Percentiles rank a stretch among this genome's conserved stretches.
Conservation (phyloP, 2,329 filamentous ascomycete species). For the Clarireedia sp. region DNA sequence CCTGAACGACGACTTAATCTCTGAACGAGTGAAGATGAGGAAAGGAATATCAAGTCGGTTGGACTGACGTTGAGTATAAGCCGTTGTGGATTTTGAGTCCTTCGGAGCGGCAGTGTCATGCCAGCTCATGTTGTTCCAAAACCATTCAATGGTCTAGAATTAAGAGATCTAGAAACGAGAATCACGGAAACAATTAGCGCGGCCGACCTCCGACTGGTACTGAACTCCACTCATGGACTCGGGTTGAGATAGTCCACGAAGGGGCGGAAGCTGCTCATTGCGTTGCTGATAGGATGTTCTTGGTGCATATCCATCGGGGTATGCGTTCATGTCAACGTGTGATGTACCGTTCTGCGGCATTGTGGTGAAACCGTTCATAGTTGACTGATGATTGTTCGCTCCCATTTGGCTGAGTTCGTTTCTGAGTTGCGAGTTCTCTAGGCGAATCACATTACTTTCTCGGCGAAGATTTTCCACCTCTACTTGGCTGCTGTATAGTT, state of each 20-base stretch:
- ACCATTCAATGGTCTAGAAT: not conserved
- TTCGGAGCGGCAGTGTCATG: not conserved
- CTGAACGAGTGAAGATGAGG: not conserved
- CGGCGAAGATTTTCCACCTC: slow-evolving; percentile 33
- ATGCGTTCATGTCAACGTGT: slow-evolving; percentile 6
- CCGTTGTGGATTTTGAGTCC: not conserved
- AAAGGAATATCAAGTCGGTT: too few relatives aligned
- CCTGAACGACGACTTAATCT: not conserved
- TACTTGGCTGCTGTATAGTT: slow-evolving; percentile 34
- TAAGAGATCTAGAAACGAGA: slow-evolving; percentile 3
- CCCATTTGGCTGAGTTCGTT: slow-evolving; percentile 23
- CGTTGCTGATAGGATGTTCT: slow-evolving; percentile 5
- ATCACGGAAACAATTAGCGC: slow-evolving; percentile 1
- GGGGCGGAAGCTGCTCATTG: slow-evolving; percentile 29
- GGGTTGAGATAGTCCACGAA: slow-evolving; percentile 28
- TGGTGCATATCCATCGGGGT: slow-evolving; percentile 2
- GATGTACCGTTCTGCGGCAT: slow-evolving; percentile 6
- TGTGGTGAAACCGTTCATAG: slow-evolving; percentile 12
- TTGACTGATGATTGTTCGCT: slow-evolving; percentile 28
- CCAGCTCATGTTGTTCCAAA: not conserved
- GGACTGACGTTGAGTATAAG: too few relatives aligned
- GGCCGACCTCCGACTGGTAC: slow-evolving; percentile 33
- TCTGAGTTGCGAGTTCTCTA: slow-evolving; percentile 27
- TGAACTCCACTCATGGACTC: slow-evolving; percentile 62
- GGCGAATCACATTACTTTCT: slow-evolving; percentile 36